Base-by-base conservation (phyloP, 1,284 basidiomycete species). In the Ceratobasidium sp. region DNA sequence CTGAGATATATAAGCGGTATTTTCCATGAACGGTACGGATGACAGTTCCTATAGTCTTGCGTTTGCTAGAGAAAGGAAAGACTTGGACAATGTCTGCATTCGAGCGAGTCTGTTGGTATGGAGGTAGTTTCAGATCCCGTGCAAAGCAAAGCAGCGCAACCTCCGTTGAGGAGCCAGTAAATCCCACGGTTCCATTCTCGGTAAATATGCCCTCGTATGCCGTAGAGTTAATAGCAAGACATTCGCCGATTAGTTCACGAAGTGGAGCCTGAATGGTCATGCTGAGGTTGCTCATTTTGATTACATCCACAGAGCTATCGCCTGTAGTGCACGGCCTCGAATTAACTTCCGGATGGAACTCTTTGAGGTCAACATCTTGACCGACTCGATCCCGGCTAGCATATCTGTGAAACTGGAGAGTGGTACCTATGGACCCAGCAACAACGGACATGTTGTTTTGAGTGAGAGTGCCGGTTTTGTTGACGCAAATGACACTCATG, bases 91-190 rank as follows among this genome's bases (percentile, higher is more conserved):
- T 79, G 25, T 86, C 78, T 31, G 90, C 90, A 3, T n/a, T n/a
- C n/a, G n/a, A n/a, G n/a, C n/a, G n/a, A n/a, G n/a, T n/a, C n/a
- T n/a, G n/a, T n/a, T n/a, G n/a, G n/a, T n/a, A n/a, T n/a, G n/a
- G n/a, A n/a, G n/a, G n/a, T n/a, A n/a, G n/a, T n/a, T n/a, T n/a
- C 53, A 92, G 87, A 60, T 93, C 87, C 81, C 92, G 89, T 15
- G 92, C 92, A 75, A 98, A 93, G 73, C 88, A 86, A 20, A 99
- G 82, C 27, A 99, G 83, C 0, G 96, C 96, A 0, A 91, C 94
- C 82, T 99, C 96, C 6, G 96, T 98, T 85, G 98, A 98, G 82
- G 87, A 93, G 7, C 96, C 96, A 57, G 98, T 85, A 76, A 98
- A 97, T 22, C 85, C 81, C 38, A 79, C 74, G 72, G 87, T 81